Conservation (phyloP, 176 grass and related monocot species). For the Rhynchospora tenuis region DNA sequence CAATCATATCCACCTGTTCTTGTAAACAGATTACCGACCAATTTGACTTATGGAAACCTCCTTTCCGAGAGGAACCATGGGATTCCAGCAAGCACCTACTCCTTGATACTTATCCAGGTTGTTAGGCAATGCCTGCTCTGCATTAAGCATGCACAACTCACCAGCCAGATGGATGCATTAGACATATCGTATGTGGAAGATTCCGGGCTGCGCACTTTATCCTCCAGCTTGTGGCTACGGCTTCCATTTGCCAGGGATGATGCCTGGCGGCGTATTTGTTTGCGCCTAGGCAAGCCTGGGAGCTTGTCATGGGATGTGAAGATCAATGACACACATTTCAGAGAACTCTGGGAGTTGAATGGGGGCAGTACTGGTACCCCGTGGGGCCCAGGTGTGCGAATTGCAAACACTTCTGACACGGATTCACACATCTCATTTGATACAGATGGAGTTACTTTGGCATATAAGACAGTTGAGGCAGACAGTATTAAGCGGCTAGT, state of each 20-base stretch:
- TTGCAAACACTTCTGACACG: constrained; percentile 90
- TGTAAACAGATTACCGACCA: constrained; percentile 32
- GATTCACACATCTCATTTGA: constrained; percentile 96
- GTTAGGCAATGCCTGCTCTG: constrained; percentile 74
- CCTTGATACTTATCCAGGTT: constrained; percentile 77
- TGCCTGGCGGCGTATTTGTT: constrained; percentile 96
- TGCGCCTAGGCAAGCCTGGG: constrained; percentile 86
- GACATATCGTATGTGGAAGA: constrained; percentile 93
- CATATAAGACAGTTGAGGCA: constrained; percentile 71
- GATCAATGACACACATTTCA: constrained; percentile 86
- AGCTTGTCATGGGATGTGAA: constrained; percentile 98
- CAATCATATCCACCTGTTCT: constrained; percentile 34
- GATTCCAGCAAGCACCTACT: constrained; percentile 60
- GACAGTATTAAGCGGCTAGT: constrained; percentile 77
- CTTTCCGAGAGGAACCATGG: constrained; percentile 56
- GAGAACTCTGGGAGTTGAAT: constrained; percentile 81
- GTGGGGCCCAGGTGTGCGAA: constrained; percentile 74
- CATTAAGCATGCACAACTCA: constrained; percentile 96
- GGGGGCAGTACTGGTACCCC: constrained; percentile 55
- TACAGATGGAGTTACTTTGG: constrained; percentile 68
- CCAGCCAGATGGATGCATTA: constrained; percentile 87
- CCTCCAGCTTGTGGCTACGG: constrained; percentile 84
- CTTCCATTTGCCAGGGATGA: constrained; percentile 81
- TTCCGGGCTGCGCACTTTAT: constrained; percentile 59
- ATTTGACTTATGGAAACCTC: constrained; percentile 49